These are phyloP conservation scores for Acrodontium crateriforme DNA, from an alignment of 2,329 filamentous ascomycete species.

Conservation along the genomic window DNA sequence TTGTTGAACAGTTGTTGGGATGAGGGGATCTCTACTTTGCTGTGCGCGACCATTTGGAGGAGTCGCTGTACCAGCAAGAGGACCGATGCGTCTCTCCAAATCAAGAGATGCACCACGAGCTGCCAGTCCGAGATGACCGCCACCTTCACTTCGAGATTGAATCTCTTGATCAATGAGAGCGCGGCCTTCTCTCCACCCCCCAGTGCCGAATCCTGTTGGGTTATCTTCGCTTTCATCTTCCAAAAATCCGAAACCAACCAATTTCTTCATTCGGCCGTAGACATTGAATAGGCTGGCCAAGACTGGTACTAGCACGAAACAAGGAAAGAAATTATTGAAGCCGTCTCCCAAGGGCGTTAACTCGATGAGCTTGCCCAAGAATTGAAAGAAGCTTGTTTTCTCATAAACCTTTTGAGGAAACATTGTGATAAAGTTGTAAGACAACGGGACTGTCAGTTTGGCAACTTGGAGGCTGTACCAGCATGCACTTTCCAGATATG, in stretches of 20 bases:
- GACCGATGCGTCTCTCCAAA: slow-evolving; percentile 9
- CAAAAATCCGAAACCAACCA: slow-evolving; percentile 66
- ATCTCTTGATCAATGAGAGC: slow-evolving; percentile 78
- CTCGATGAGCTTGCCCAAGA: slow-evolving; percentile 71
- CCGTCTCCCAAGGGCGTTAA: slow-evolving; percentile 68
- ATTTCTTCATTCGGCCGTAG: slow-evolving; percentile 65
- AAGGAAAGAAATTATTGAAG: slow-evolving; percentile 80
- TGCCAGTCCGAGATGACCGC: slow-evolving; percentile 24
- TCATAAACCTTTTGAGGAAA: slow-evolving; percentile 57
- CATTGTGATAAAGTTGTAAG: slow-evolving; percentile 95
- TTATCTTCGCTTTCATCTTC: slow-evolving; percentile 60
- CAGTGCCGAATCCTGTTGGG: slow-evolving; percentile 54
- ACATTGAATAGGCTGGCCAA: slow-evolving; percentile 76
- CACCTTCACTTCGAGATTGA: slow-evolving; percentile 24
- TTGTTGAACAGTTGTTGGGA: slow-evolving; percentile 10
- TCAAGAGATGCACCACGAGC: slow-evolving; percentile 16
- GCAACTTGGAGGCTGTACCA: slow-evolving; percentile 94
- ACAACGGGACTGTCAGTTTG: slow-evolving; percentile 78
- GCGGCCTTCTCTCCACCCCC: slow-evolving; percentile 81
- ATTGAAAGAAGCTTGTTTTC: slow-evolving; percentile 72
- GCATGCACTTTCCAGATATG: slow-evolving; percentile 81
- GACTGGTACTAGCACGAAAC: slow-evolving; percentile 75
- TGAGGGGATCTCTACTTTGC: slow-evolving; percentile 2
- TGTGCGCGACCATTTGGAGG: slow-evolving; percentile 2
- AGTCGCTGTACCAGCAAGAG: slow-evolving; percentile 2